phyloP scores from a whole-genome alignment of 164 flowering plant genomes.

The Vitis cinerea region DNA sequence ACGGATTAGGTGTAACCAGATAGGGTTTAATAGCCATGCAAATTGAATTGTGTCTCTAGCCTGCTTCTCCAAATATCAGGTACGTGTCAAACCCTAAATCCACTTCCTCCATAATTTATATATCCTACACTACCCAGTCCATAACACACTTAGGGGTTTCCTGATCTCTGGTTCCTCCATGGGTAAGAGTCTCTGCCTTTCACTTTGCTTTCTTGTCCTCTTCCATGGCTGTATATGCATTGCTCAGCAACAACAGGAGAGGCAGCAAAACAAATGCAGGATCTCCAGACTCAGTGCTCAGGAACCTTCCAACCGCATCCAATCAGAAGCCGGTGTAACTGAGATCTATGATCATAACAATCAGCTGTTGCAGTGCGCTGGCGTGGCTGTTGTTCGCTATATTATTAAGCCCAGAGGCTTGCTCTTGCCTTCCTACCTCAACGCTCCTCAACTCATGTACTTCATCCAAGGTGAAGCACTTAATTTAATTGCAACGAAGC shows the following conservation, averaged over 20 bases:
- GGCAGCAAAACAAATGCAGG: slow-evolving; percentile 30
- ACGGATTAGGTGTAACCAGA: slow-evolving; percentile 21
- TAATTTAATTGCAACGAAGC: too few relatives aligned
- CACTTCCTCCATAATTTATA: slow-evolving; percentile 22
- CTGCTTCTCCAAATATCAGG: slow-evolving; percentile 4
- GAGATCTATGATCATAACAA: slow-evolving; percentile 47
- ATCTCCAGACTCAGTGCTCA: slow-evolving; percentile 39
- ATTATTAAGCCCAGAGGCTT: slow-evolving; percentile 47
- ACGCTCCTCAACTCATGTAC: slow-evolving; percentile 42
- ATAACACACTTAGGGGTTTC: not conserved
- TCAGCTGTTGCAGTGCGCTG: slow-evolving; percentile 52
- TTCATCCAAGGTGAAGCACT: slow-evolving; percentile 35
- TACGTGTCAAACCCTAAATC: slow-evolving; percentile 15
- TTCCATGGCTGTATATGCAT: slow-evolving; percentile 23
- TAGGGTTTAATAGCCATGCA: slow-evolving; percentile 27
- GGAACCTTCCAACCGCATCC: slow-evolving; percentile 33
- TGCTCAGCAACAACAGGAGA: slow-evolving; percentile 9
- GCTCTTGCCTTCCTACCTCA: slow-evolving; percentile 43
- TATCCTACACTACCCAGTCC: slow-evolving; percentile 2
- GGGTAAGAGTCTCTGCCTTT: slow-evolving; percentile 26
- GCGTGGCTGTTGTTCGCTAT: slow-evolving; percentile 35
- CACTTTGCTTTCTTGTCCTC: slow-evolving; percentile 30
- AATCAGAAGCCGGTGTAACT: slow-evolving; percentile 48
- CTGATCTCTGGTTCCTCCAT: slow-evolving; percentile 10
- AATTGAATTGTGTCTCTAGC: slow-evolving; percentile 22